Base-by-base conservation (phyloP, 768 basidiomycete genomes). In the Lyophyllum semitale region DNA sequence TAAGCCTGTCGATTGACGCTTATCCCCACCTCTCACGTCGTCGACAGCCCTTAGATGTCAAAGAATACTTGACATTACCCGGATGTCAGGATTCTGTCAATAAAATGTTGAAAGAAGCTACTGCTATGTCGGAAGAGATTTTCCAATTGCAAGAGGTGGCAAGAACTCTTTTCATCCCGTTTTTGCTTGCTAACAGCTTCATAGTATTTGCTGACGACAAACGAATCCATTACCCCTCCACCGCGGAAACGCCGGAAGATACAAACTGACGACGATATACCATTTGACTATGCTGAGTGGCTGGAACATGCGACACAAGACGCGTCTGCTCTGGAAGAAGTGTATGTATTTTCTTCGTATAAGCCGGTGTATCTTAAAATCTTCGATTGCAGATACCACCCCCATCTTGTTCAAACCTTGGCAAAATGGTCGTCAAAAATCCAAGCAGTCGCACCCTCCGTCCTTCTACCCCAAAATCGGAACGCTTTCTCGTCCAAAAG, bases 381-480 rank as follows among this genome's bases (percentile, higher is more conserved):
- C 23, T 30, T 8, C 50, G 17, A 54, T 35, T 51, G 59, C 41
- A 89, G 78, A 26, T 68, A 73, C 46, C 93, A 95, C 66, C 81
- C 87, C 2, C 78, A 88, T 57, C 78, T 89, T 12, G 68, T 93
- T 40, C 84, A 86, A 56, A 95, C 91, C 1, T 79, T 99, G 23
- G 76, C 81, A 35, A 98, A 98, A 71, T 99, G 97, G 97, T 97
- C 94, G 9, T 79, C 88, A 23, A 99, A 98, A 75, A 90, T 98
- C 35, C 91, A 95, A 64, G 91, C 95, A 1, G 95, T 97, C 5
- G 84, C 94, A 2, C 88, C 93, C 11, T 85, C 88, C 7, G 86
- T 80, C 38, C 82, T 91, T 12, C 77, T 87, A 5, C 85, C 88
- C 40, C 83, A 81, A 12, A 88, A 84, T 60, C 82, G 83, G n/a